Evolutionary conservation across 345 rosid species (phyloP), one percentile per base, ranked within the genome.

Genomic region (Lepidium didymum): DNA sequence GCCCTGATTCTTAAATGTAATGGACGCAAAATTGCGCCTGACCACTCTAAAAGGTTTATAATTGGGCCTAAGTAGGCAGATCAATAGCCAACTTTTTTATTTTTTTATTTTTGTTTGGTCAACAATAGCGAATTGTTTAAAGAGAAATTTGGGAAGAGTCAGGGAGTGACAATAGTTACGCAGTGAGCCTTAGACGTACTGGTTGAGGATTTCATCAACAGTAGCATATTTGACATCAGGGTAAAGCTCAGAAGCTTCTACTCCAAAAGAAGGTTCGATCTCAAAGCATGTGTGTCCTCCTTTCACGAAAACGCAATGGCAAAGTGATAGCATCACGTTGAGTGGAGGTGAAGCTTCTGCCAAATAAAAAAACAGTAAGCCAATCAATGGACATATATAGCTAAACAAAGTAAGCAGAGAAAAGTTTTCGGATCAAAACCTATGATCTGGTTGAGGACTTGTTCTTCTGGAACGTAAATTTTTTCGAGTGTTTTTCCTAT

Each of bases 251-350:
- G 83, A 77, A 46, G 84, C 89, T 63, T 85, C 89, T 0, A 77
- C 79, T 18, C 85, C 85, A 44, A 77, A 80, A 2, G 82, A 77
- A 36, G 83, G 71, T 4, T 85, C 81, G 12, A 85, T 78, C 64
- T 73, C 54, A 13, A 79, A 85, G 71, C 59, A 72, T 63, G 85
- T 81, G 1, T 85, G 86, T 57, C 74, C 85, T 61, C 89, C 86
- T 61, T 77, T 85, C 68, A 85, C 86, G 38, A 78, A 81, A 0
- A 68, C 82, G 8, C 79, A 64, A 38, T 82, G 86, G 16, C 52
- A 51, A 3, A 82, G 74, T 16, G 86, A 49, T 47, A 80, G 56
- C 14, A 81, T 2, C 44, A 82, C 76, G 61, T 68, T 77, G 9
- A 67, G 1, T 16, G 85, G 83, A 18, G 56, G 62, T 1, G 78